These are phyloP conservation scores for Aechmea fasciata DNA, from an alignment of 176 grass and related monocot species.

Conservation along the genomic window DNA sequence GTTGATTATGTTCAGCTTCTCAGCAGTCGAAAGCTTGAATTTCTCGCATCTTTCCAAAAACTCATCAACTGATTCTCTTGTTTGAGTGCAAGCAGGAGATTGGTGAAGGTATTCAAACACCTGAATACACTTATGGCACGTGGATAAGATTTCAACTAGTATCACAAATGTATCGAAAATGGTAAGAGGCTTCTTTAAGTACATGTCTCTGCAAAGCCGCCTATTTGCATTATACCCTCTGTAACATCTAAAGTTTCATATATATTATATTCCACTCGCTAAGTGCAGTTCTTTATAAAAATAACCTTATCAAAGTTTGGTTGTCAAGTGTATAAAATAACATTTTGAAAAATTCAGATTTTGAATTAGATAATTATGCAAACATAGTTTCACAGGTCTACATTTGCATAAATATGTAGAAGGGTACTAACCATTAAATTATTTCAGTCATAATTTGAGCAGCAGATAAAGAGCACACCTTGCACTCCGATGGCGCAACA, in stretches of 20 bases:
- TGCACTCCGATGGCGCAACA: slow-evolving; percentile 69
- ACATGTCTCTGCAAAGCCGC: too few relatives aligned
- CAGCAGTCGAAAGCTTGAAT: slow-evolving; percentile 57
- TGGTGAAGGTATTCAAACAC: slow-evolving; percentile 63
- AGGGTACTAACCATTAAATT: background rate
- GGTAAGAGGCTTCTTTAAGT: background rate
- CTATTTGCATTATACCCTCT: too few relatives aligned
- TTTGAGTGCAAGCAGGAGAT: slow-evolving; percentile 53
- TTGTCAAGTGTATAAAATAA: too few relatives aligned
- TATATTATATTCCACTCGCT: too few relatives aligned
- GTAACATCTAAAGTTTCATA: too few relatives aligned
- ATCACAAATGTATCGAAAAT: slow-evolving; percentile 1
- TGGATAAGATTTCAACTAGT: background rate
- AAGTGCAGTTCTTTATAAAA: too few relatives aligned
- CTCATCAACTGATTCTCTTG: slow-evolving; percentile 49
- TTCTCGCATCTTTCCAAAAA: slow-evolving; percentile 47
- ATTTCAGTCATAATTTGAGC: background rate
- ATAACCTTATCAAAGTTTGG: too few relatives aligned
- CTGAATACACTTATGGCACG: slow-evolving; percentile 15
- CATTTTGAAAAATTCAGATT: too few relatives aligned
- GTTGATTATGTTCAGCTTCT: slow-evolving; percentile 72
- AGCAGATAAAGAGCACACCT: slow-evolving; percentile 35
- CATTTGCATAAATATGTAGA: background rate
- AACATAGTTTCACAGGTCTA: background rate
- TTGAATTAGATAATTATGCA: too few relatives aligned